Evolutionary conservation across 495 filamentous ascomycete species (phyloP).

Genomic region (Pyrenula aspistea): DNA sequence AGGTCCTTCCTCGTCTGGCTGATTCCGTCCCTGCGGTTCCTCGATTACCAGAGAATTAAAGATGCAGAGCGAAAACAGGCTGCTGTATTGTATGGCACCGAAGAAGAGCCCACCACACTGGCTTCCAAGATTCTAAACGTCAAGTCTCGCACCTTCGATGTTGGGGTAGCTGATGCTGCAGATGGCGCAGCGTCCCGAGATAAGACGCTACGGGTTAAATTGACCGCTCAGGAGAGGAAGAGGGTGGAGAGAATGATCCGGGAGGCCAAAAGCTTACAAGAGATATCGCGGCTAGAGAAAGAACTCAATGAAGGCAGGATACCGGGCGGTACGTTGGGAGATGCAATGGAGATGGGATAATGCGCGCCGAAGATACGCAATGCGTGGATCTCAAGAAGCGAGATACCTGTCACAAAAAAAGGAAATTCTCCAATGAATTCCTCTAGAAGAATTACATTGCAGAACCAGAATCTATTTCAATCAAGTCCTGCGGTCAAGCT

Average conservation of each 20-base stretch:
- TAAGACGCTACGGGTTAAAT: constrained; percentile 55
- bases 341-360: constrained; percentile 28
- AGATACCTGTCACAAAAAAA: neutral
- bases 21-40: constrained; percentile 71
- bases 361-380: neutral
- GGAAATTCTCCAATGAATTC: no score
- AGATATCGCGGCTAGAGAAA: constrained; percentile 72
- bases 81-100: constrained; percentile 68
- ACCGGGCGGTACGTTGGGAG: constrained; percentile 47
- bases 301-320: constrained; percentile 78
- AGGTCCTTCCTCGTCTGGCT: constrained; percentile 85
- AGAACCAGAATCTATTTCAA: no score
- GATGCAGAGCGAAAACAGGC: constrained; percentile 68
- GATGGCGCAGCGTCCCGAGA: constrained; percentile 31
- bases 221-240: constrained; percentile 61
- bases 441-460: no score
- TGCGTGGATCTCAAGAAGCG: neutral
- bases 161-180: constrained; percentile 27
- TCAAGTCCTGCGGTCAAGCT: no score
- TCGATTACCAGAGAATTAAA: constrained; percentile 89
- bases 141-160: constrained; percentile 74
- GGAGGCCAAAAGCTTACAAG: constrained; percentile 74
- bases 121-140: constrained; percentile 81
- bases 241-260: constrained; percentile 61
- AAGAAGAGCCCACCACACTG: constrained; percentile 61